Base-by-base conservation (phyloP, 2,329 filamentous ascomycete species). In the Claviceps lovelessii region DNA sequence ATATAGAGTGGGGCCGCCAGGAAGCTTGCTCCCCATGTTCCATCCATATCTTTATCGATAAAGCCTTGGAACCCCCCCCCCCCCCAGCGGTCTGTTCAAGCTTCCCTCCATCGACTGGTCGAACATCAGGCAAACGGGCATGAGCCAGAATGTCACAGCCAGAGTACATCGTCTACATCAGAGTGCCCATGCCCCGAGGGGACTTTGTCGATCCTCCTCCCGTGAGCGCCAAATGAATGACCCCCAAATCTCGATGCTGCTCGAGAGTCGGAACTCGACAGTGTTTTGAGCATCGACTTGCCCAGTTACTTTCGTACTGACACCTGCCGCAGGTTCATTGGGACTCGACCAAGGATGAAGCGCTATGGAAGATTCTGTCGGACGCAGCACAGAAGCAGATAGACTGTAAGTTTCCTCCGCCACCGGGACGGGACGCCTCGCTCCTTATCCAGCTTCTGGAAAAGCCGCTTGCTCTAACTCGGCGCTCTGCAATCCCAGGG, bases 191-290 rank as follows among this genome's bases (percentile, higher is more conserved):
- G 64, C 81, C 85, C 41, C 81, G 93, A 55, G 86, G 86, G 45
- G 83, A 87, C 63, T 98, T 98, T 72, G 80, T 90, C 58, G 91
- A 98, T 70, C 93, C 93, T 55, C 86, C 88, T 49, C 84, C 85
- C 60, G 90, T 90, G 77, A 67, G 79, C 54, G n/a, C 23, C 23
- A 23, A 23, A 17, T 23, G 23, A n/a, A 44, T 47, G 41, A 46
- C 23, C 41, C 29, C 33, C 3, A 13, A 13, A 10, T 42, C 33
- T 51, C 33, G 19, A 23, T 46, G 44, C 19, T 28, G 19, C 44
- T 23, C 19, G 33, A 23, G 19, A 7, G 23, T 46, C 11, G 7
- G 7, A 29, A 13, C 2, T 46, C 10, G 23, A 28, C 23, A 42
- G 35, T 11, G 8, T 17, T n/a, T 28, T 23, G 35, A 17, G 17